Evolutionary conservation across 257 asterid genomes (phyloP), one percentile per base, ranked within the genome.

Genomic region (Nicotiana noctiflora): DNA sequence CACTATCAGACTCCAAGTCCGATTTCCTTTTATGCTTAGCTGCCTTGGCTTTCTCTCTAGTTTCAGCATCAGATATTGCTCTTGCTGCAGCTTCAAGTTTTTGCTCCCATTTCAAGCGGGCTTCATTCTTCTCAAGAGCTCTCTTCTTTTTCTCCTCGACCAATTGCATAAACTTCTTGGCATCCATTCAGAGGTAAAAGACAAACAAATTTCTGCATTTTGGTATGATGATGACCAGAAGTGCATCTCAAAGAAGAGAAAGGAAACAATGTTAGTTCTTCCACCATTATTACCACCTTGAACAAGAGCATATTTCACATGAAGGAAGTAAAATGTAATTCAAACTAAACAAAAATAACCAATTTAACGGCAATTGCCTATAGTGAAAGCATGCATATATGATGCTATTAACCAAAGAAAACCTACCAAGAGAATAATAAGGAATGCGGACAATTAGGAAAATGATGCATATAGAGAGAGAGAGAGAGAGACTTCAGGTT

Each of bases 171-270:
- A 96, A 96, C 82, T 91, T 96, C 92, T 94, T 96, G 85, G 98
- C 86, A 88, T 96, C 99, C 99, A 96, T 96, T 72, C 68, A 62
- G 74, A 81, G 49, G 77, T 70, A 85, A 91, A 88, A 88, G 87
- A 92, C 93, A 91, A 91, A 84, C 88, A 89, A 88, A 84, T 82
- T 83, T 77, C 99, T 96, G 99, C 99, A 96, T 88, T 96, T 90
- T 90, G 98, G 98, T 91, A 90, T 92, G 99, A 94, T 89, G 99
- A 94, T 84, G 96, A 89, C 96, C 95, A 83, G 88, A 92, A 87
- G 93, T 89, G 84, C 98, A 94, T 96, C 99, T 96, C 99, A 92
- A 96, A 92, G 88, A 93, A 86, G 98, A 94, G 94, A 94, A 60
- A 94, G 82, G 98, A 87, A 91, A 94, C 90, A 91, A 81, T 92